Evolutionary conservation across 371 early-diverging fungal genomes (phyloP), one percentile per base, ranked within the genome.

Genomic region (Mortierella sp.): DNA sequence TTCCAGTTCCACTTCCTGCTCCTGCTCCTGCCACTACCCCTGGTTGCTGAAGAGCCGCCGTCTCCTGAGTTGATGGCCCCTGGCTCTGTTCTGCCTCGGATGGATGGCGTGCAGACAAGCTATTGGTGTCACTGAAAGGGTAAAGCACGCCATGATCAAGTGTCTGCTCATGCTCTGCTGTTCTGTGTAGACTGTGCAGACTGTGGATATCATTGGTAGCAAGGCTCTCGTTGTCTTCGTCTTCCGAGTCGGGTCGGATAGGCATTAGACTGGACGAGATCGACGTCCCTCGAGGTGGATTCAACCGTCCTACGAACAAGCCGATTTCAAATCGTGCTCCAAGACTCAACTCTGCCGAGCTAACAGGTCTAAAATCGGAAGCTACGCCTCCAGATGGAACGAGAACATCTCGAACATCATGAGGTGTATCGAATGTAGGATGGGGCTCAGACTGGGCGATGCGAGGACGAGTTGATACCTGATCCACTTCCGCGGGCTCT

Each of bases 181-280:
- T 2, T 24, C 26, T 26, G 8, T 24, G n/a, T 12, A n/a, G 10
- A 6, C 49, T 21, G 49, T 48, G 26, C 26, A 26, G 49, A 16
- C 26, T 48, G 24, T 48, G 24, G 10, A 48, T 26, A 26, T 48
- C 49, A 16, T 24, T 48, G 4, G 49, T 26, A 8, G 49, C 13
- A 24, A 48, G 49, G 16, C 49, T 48, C 61, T 51, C 39, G 24
- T 58, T 59, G 57, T 67, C 62, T 27, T 59, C 64, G 60, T 70
- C 78, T 21, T 70, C 78, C 16, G 76, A 74, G 34, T 74, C 76
- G 14, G 76, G 76, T 13, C 76, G 65, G 31, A 74, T 74, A 16
- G 76, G 76, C 2, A 74, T 26, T 2, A 70, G 63, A 19, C 71
- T 70, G 13, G 78, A 76, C 14, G 78, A 76, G 46, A 70, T 76